Evolutionary conservation across 139 green algal genomes (phyloP).

Genomic region (Coccomyxa sp.): DNA sequence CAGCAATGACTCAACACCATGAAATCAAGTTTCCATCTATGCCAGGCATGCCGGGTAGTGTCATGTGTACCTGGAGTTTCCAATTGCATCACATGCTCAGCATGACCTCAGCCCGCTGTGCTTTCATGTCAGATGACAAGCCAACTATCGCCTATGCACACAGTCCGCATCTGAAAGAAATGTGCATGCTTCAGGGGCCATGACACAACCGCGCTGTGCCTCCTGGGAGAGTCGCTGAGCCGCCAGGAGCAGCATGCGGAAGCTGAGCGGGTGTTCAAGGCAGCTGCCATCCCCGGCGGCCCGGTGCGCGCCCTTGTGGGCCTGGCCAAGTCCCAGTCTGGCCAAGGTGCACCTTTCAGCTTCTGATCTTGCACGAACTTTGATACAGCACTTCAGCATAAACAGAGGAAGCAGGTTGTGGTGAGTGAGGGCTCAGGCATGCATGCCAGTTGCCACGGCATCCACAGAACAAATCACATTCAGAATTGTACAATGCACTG

Average conservation of each 20-base stretch:
- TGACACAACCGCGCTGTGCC: not conserved
- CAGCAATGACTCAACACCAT: no score
- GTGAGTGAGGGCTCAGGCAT: not conserved
- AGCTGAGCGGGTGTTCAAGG: not conserved
- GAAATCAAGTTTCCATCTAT: no score
- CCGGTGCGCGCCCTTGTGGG: no score
- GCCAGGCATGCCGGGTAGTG: no score
- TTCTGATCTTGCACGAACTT: not conserved
- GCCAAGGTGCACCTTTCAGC: not conserved
- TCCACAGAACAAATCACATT: not conserved
- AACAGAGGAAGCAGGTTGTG: not conserved
- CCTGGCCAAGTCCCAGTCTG: not conserved
- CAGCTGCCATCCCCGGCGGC: no score
- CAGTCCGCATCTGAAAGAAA: no score
- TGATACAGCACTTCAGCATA: not conserved
- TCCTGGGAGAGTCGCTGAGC: not conserved
- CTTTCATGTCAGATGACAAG: no score
- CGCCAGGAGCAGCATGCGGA: not conserved
- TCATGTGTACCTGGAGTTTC: no score
- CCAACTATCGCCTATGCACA: no score
- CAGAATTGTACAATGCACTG: not conserved
- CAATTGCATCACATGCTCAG: no score
- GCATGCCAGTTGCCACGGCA: not conserved
- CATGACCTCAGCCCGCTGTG: no score
- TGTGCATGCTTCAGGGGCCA: no score